phyloP scores from a whole-genome alignment of 257 asterid species.

The Rubia yunnanensis region DNA sequence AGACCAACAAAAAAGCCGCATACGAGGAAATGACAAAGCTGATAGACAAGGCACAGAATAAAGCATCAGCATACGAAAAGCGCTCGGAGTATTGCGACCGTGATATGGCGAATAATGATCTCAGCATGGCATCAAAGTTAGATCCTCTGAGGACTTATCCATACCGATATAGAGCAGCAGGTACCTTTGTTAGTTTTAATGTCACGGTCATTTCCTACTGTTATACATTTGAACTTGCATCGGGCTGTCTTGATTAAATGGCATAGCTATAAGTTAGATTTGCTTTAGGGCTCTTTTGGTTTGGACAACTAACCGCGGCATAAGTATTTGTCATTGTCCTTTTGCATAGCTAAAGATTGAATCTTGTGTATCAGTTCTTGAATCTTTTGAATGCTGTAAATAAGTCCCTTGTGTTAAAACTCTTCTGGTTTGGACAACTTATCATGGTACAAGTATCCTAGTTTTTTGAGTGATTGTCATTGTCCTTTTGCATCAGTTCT shows the following conservation, averaged over 20 bases:
- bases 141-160: constrained; percentile 47
- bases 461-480: too few species aligned
- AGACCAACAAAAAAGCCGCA: constrained; percentile 33
- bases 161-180: constrained; percentile 48
- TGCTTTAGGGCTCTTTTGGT: neutral
- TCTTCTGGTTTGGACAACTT: neutral
- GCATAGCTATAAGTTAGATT: neutral
- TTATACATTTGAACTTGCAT: neutral
- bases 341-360: constrained; percentile 7
- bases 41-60: constrained; percentile 41
- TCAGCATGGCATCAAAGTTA: constrained; percentile 34
- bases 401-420: too few species aligned
- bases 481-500: constrained; percentile 30
- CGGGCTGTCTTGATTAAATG: neutral
- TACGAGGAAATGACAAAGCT: constrained; percentile 46
- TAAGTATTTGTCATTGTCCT: neutral
- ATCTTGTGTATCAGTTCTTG: constrained; percentile 32
- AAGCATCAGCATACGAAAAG: constrained; percentile 48
- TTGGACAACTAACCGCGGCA: neutral
- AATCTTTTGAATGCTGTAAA: too few species aligned
- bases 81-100: constrained; percentile 46
- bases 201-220: neutral
- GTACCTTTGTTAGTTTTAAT: constrained; percentile 11
- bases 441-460: too few species aligned
- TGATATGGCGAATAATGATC: constrained; percentile 39